Conservation (phyloP, 345 rosid species). For the Eucalyptus leucophloia region DNA sequence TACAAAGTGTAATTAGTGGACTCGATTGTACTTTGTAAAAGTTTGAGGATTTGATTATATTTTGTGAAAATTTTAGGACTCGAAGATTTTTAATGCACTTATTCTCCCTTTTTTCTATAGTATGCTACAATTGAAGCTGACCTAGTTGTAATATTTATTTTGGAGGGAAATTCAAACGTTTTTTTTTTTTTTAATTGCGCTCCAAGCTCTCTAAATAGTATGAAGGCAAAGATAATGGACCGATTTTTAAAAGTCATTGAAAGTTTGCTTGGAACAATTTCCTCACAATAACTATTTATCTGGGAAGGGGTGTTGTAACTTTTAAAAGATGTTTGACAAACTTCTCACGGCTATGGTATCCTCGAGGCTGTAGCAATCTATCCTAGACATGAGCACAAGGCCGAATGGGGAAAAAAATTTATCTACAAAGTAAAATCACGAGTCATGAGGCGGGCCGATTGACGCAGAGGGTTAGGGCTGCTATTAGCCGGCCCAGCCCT, state of each 20-base stretch:
- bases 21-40: too few relatives aligned
- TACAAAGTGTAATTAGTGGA: rapidly evolving
- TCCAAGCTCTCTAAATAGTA: neutral
- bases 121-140: neutral
- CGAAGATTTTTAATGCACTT: neutral
- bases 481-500: neutral
- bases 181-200: neutral
- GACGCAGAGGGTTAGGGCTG: neutral
- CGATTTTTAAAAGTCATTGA: neutral
- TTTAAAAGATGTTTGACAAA: neutral
- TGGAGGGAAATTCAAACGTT: neutral
- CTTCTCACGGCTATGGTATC: neutral
- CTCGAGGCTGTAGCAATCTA: neutral
- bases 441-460: neutral
- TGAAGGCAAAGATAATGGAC: neutral
- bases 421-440: neutral
- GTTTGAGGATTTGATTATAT: rapidly evolving
- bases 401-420: neutral
- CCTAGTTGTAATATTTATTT: neutral
- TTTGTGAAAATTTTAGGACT: too few relatives aligned
- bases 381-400: neutral
- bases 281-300: neutral
- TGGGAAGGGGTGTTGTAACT: neutral
- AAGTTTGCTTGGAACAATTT: neutral
- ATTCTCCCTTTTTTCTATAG: neutral